Evolutionary conservation across 2,329 filamentous ascomycete genomes (phyloP).

Genomic region (Pseudogymnoascus sp.): DNA sequence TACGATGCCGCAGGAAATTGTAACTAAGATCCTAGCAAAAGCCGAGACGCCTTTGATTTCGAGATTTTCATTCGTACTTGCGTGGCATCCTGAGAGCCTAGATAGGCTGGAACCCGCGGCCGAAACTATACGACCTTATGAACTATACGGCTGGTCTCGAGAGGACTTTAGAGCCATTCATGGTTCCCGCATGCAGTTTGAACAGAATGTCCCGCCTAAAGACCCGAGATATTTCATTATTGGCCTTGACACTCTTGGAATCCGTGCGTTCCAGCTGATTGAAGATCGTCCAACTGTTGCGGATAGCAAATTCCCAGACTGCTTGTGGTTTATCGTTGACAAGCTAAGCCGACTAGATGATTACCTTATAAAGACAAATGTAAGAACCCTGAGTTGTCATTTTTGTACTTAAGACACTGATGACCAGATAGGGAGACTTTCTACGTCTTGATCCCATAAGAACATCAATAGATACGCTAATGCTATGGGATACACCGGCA

Average conservation of each 20-base stretch:
- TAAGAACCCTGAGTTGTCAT: not conserved
- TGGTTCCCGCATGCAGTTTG: not conserved
- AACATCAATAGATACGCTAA: not conserved
- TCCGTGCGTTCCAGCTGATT: constrained; percentile 5
- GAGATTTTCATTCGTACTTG: constrained; percentile 6
- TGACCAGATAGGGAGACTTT: not conserved
- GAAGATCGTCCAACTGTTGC: not conserved
- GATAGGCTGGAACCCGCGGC: not conserved
- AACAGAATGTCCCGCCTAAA: not conserved
- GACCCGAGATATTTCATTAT: constrained; percentile 2
- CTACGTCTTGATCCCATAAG: not conserved
- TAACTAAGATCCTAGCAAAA: not conserved
- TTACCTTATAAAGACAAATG: constrained; percentile 1
- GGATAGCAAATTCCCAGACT: not conserved
- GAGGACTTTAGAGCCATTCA: not conserved
- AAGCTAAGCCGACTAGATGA: constrained; percentile 2
- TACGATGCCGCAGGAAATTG: not conserved
- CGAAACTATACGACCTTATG: not conserved
- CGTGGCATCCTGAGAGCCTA: not conserved
- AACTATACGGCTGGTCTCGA: not conserved
- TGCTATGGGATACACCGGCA: constrained; percentile 8
- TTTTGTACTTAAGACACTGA: not conserved
- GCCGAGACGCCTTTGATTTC: not conserved
- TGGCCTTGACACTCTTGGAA: constrained; percentile 1
- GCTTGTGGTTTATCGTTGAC: constrained; percentile 10